Percentiles rank a stretch among this genome's conserved stretches.
Conservation (phyloP, 2,329 filamentous ascomycete genomes). For the Colletotrichum musicola region DNA sequence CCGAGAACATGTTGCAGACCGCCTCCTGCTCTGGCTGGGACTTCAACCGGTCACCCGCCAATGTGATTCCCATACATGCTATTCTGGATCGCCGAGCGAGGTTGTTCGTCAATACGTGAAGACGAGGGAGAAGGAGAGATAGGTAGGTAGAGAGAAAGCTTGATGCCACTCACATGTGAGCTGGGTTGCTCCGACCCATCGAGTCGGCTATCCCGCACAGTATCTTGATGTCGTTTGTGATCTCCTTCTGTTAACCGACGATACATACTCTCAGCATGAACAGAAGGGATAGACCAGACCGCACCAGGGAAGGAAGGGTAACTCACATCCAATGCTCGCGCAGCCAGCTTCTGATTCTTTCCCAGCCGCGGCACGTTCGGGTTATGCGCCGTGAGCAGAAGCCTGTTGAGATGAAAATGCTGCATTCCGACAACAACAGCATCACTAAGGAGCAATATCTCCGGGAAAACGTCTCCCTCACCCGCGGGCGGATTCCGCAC, state of each 20-base stretch:
- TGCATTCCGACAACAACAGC: slow-evolving; percentile 45
- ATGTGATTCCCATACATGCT: slow-evolving; percentile 45
- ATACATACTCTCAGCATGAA: not conserved
- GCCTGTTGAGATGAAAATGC: slow-evolving; percentile 45
- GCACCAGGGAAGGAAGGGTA: slow-evolving; percentile 10
- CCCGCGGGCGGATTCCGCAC: not conserved
- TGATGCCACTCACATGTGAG: slow-evolving; percentile 14
- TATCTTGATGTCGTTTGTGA: slow-evolving; percentile 18
- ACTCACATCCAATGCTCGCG: slow-evolving; percentile 39
- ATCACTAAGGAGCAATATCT: slow-evolving; percentile 39
- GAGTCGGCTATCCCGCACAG: slow-evolving; percentile 21
- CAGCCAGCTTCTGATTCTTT: not conserved
- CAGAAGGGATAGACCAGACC: no score
- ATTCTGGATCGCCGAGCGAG: slow-evolving; percentile 34
- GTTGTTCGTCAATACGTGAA: no score
- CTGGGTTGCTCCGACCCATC: not conserved
- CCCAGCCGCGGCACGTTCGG: slow-evolving; percentile 44
- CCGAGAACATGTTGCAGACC: slow-evolving; percentile 49
- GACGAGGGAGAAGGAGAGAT: not conserved
- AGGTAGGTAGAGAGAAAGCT: not conserved
- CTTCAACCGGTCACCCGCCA: slow-evolving; percentile 53
- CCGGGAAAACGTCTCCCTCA: not conserved
- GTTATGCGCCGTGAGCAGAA: slow-evolving; percentile 46
- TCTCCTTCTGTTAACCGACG: not conserved
- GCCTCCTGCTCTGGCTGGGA: slow-evolving; percentile 52